Percentiles rank a stretch among this genome's conserved stretches.
phyloP scores from a whole-genome alignment of 805 yeast species.

The Saturnispora zaruensis region DNA sequence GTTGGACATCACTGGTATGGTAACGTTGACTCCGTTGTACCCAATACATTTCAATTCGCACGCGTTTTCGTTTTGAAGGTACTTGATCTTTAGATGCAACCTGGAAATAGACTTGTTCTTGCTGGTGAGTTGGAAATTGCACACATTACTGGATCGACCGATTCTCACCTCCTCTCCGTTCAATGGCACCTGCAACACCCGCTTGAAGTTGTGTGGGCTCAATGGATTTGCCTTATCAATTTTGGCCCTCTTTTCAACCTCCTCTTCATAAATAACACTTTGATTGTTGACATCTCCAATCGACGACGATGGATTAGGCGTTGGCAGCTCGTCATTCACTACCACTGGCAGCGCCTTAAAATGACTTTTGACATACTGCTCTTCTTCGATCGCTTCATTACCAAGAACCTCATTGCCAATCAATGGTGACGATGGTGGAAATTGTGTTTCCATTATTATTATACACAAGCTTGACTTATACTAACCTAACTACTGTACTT shows the following conservation, averaged over 20 bases:
- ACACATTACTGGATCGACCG: slow-evolving; percentile 62
- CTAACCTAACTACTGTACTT: not conserved
- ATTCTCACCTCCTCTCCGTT: slow-evolving; percentile 35
- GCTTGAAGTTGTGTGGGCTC: slow-evolving; percentile 9
- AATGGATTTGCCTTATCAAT: slow-evolving; percentile 9
- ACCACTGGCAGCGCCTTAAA: not conserved
- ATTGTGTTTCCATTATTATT: slow-evolving; percentile 12
- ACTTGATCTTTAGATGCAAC: slow-evolving; percentile 48
- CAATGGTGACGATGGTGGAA: slow-evolving; percentile 31
- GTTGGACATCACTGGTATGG: slow-evolving; percentile 42
- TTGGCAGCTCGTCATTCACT: slow-evolving; percentile 40
- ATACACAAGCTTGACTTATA: not conserved
- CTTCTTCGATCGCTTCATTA: not conserved
- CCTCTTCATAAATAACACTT: not conserved
- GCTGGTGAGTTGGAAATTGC: slow-evolving; percentile 41
- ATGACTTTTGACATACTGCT: not conserved
- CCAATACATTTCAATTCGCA: slow-evolving; percentile 66
- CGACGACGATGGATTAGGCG: slow-evolving; percentile 66
- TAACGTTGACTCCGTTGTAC: slow-evolving; percentile 66
- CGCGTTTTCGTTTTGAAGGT: slow-evolving; percentile 31
- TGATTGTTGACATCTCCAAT: slow-evolving; percentile 27
- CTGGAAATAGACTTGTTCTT: slow-evolving; percentile 57
- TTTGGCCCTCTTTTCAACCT: not conserved
- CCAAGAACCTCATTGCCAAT: slow-evolving; percentile 10
- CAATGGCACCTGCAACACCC: slow-evolving; percentile 29